Evolutionary conservation across 345 rosid species (phyloP), one percentile per base, ranked within the genome.

Genomic region (Balakata baccata): DNA sequence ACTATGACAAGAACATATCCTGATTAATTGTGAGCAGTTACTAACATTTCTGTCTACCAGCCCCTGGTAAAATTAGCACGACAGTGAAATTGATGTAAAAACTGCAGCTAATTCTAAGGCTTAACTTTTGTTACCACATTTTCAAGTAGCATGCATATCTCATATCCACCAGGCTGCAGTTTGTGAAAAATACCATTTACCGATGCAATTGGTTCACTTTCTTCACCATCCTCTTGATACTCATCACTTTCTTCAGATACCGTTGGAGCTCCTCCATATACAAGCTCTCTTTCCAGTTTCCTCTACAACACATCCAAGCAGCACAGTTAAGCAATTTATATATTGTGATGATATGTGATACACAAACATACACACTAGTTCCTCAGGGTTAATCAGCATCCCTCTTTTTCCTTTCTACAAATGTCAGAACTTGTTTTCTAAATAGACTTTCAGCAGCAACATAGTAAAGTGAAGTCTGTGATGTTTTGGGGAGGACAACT

Each of bases 261-360:
- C 3, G 73, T 80, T 65, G 76, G 80, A 74, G 82, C 84, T 75
- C 83, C 86, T 12, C 89, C 90, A 73, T 71, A 74, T 11, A 41
- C 87, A 76, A 81, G 5, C 54, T 82, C 89, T 69, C 80, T 87
- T 78, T 92, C 98, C 63, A 91, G 76, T 81, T 88, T 95, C 84
- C 97, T 88, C 99, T 92, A 78, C 67, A 79, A 49, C 61, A 52
- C 23, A 66, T 70, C 73, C 54, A 45, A 41, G 57, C 45, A 22
- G 74, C 62, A 39, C 62, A 39, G 29, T 50, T 47, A 72, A 29
- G 49, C 56, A 29, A 61, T 50, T n/a, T 16, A 60, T 17, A 20
- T 11, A 11, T 43, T 20, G 17, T 9, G 29, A 14, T 43, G 23
- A 47, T 23, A 43, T 18, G 51, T 43, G 17, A 64, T 16, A 64